These are phyloP conservation scores for Huntiella savannae DNA, from an alignment of 2,329 filamentous ascomycete genomes.

Conservation along the genomic window DNA sequence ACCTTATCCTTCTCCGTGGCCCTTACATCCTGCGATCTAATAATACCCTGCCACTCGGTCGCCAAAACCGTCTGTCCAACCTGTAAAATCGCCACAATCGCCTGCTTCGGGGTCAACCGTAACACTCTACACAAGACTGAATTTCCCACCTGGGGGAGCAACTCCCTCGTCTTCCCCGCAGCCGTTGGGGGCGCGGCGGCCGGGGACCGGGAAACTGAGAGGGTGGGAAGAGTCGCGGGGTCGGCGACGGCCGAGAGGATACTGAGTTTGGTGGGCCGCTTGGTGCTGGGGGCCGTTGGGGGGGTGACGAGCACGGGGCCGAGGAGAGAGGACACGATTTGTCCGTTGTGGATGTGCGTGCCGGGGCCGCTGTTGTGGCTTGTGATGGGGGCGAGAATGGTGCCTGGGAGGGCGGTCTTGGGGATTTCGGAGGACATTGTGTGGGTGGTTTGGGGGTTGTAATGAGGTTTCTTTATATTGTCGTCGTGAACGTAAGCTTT, in stretches of 20 bases:
- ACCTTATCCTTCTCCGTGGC: conserved; percentile 94
- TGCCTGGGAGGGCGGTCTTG: conserved; percentile 61
- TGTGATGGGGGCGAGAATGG: conserved; percentile 49
- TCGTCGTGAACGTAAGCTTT: neutral
- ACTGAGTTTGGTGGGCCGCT: conserved; percentile 40
- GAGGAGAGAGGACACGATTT: conserved; percentile 66
- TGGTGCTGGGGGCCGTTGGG: conserved; percentile 27
- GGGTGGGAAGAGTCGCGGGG: conserved; percentile 27
- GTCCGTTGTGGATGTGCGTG: conserved; percentile 59
- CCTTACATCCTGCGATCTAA: conserved; percentile 76
- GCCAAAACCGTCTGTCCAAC: conserved; percentile 54
- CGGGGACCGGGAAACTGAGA: conserved; percentile 34
- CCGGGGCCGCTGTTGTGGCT: conserved; percentile 59
- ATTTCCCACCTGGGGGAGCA: conserved; percentile 65
- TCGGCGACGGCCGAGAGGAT: conserved; percentile 19
- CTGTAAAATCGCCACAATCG: conserved; percentile 68
- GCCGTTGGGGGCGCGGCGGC: conserved; percentile 19
- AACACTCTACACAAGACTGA: conserved; percentile 71
- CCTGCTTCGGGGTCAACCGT: conserved; percentile 68
- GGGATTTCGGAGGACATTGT: conserved; percentile 14
- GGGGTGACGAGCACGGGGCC: conserved; percentile 44
- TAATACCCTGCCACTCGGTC: conserved; percentile 69
- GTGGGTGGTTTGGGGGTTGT: too few species aligned
- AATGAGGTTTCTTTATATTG: too few species aligned
- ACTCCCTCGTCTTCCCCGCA: conserved; percentile 29